Base-by-base conservation (phyloP, 352 stramenopile genomes). In the Plasmopara viticola region DNA sequence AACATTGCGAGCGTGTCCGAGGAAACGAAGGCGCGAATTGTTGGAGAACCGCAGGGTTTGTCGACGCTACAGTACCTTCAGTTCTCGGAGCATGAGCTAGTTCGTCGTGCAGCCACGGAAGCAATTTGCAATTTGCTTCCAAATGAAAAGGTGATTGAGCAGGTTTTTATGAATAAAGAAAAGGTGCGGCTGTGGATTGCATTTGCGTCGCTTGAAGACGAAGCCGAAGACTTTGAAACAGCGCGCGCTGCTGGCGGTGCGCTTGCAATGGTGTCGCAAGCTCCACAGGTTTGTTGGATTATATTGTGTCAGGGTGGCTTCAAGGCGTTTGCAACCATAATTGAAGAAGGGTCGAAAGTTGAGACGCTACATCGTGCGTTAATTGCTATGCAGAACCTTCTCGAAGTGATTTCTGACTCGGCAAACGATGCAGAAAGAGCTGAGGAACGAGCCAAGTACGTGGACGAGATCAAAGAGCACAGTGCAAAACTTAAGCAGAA, bases 61-160 rank as follows among this genome's bases (percentile, higher is more conserved):
- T 84, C 72, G 12, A 91, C 83, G 34, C 56, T 94, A 12, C 78
- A 90, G 54, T 94, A 92, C 47, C 53, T 94, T 30, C 96, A 98
- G 84, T 99, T 98, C 70, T 98, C 87, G 3, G 95, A 99, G 51
- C 94, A 99, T 51, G 84, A 97, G 37, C 83, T 99, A 53, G 94
- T 99, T 50, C 87, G 96, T 51, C 84, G 93, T 48, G 96, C 97
- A 9, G 93, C 95, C 8, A 99, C 96, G 4, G 96, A 99, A 69
- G 81, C 92, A 4, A 73, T 99, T 33, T 96, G 86, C 63, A 99
- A 99, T 62, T 68, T 99, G 51, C 65, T 98, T 25, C 89, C 88
- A 9, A 88, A 98, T 64, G 75, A 94, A 29, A 73, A 91, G 20
- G 89, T 98, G 42, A 87, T 99, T 25, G 78, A 95, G 13, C 87